Evolutionary conservation across 179 eudicot genomes (phyloP).

Genomic region (Beta macrorhiza): DNA sequence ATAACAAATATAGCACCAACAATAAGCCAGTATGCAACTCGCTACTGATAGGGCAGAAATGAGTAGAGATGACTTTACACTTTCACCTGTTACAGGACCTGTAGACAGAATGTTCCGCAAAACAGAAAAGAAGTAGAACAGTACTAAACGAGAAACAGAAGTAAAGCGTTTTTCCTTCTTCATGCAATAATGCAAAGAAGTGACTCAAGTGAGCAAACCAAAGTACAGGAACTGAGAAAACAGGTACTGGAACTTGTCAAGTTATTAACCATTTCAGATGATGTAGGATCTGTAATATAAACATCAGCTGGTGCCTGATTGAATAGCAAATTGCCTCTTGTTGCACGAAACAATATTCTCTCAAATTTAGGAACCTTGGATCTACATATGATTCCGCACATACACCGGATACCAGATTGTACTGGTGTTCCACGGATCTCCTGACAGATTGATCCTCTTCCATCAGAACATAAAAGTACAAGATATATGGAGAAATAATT

Average conservation of each 20-base stretch:
- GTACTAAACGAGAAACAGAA: neutral
- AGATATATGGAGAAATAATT: slow-evolving; percentile 25
- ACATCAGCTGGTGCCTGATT: slow-evolving; percentile 91
- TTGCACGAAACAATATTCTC: slow-evolving; percentile 95
- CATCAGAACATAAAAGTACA: slow-evolving; percentile 20
- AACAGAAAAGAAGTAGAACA: neutral
- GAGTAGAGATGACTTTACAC: neutral
- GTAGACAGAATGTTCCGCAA: neutral
- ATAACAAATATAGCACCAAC: neutral
- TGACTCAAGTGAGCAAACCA: neutral
- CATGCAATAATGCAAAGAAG: neutral
- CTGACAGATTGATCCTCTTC: slow-evolving; percentile 46
- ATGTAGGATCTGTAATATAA: slow-evolving; percentile 74
- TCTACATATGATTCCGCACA: slow-evolving; percentile 87
- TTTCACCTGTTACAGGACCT: neutral
- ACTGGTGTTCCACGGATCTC: slow-evolving; percentile 73
- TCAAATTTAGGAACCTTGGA: slow-evolving; percentile 77
- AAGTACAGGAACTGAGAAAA: neutral
- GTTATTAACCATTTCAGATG: slow-evolving; percentile 72
- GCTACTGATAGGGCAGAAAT: neutral
- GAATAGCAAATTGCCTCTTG: slow-evolving; percentile 98
- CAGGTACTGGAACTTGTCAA: slow-evolving; percentile 2
- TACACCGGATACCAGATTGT: slow-evolving; percentile 84
- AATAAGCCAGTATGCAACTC: neutral
- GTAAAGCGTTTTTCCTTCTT: neutral